Conservation (phyloP, 2,329 filamentous ascomycete species). For the Taxawa tesnikishii region DNA sequence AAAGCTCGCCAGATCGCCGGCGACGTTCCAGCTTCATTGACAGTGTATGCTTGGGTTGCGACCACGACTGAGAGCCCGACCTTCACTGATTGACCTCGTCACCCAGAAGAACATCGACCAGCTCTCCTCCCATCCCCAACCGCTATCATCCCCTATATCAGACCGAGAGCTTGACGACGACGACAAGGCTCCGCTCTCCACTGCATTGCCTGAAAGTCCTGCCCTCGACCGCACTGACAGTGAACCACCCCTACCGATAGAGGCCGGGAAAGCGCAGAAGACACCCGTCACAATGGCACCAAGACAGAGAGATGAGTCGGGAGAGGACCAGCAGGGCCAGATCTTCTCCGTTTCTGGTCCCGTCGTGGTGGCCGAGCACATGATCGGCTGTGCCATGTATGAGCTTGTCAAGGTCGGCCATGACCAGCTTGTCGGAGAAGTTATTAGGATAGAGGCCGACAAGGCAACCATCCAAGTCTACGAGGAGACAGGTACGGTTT, state of each 20-base stretch:
- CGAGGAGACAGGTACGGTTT: conserved; percentile 77
- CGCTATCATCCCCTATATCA: conserved; percentile 18
- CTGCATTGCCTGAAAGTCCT: conserved; percentile 13
- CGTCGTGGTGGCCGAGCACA: conserved; percentile 93
- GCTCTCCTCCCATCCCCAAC: conserved; percentile 22
- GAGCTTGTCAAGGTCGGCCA: conserved; percentile 92
- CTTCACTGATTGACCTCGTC: conserved; percentile 52
- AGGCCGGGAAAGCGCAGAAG: not conserved
- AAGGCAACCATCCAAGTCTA: conserved; percentile 98
- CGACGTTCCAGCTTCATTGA: too few species aligned
- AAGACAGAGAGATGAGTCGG: conserved; percentile 30
- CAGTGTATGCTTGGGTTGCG: conserved; percentile 38
- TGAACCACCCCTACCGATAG: not conserved
- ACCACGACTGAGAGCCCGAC: conserved; percentile 45
- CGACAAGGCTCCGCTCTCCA: conserved; percentile 17
- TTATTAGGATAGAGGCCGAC: conserved; percentile 93
- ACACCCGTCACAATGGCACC: conserved; percentile 22
- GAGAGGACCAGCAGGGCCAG: conserved; percentile 47
- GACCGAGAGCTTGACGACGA: conserved; percentile 2
- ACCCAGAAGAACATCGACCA: conserved; percentile 35
- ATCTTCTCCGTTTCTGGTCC: conserved; percentile 68
- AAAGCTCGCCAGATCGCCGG: too few species aligned
- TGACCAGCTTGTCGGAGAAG: conserved; percentile 85
- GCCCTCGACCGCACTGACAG: conserved; percentile 1
- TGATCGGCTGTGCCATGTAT: conserved; percentile 99